Conservation (phyloP, 192 early-diverging fungal species). For the Entomortierella chlamydospora region DNA sequence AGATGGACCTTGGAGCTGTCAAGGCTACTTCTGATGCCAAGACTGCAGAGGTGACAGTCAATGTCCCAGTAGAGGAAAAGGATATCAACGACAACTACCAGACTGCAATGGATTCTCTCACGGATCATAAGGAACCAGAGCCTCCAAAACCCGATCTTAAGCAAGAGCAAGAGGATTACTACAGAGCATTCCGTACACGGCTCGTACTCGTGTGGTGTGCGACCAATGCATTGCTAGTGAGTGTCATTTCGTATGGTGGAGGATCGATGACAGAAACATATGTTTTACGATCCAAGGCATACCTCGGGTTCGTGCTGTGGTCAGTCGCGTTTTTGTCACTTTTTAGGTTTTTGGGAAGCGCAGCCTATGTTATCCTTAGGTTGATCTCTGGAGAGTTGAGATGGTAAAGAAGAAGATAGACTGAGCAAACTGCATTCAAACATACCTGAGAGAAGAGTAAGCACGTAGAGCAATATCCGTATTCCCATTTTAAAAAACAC, state of each 20-base stretch:
- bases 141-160: conserved; percentile 64
- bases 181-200: conserved; percentile 87
- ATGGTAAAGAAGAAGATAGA: conserved; percentile 20
- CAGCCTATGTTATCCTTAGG: conserved; percentile 72
- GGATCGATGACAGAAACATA: conserved; percentile 41
- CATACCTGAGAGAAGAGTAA: too few species aligned
- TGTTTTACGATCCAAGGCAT: conserved; percentile 58
- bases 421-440: too few species aligned
- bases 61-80: conserved; percentile 76
- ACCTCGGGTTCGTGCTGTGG: conserved; percentile 89
- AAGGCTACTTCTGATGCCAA: conserved; percentile 70
- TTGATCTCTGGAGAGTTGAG: conserved; percentile 56
- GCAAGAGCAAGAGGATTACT: conserved; percentile 88
- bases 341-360: conserved; percentile 80
- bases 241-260: conserved; percentile 72
- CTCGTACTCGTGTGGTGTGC: conserved; percentile 89
- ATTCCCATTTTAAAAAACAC: too few species aligned
- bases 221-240: conserved; percentile 80
- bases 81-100: conserved; percentile 87
- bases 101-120: conserved; percentile 70
- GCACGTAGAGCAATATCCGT: too few species aligned
- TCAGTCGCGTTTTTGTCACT: conserved; percentile 77
- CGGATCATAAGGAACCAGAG: conserved; percentile 51
- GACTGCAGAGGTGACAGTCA: conserved; percentile 79
- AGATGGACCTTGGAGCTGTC: conserved; percentile 78